A percentile compares a stretch with the other conserved stretches of the same genome.
Conservation (phyloP, 129 eudicot genomes). For the Centrapalus pauciflorus region DNA sequence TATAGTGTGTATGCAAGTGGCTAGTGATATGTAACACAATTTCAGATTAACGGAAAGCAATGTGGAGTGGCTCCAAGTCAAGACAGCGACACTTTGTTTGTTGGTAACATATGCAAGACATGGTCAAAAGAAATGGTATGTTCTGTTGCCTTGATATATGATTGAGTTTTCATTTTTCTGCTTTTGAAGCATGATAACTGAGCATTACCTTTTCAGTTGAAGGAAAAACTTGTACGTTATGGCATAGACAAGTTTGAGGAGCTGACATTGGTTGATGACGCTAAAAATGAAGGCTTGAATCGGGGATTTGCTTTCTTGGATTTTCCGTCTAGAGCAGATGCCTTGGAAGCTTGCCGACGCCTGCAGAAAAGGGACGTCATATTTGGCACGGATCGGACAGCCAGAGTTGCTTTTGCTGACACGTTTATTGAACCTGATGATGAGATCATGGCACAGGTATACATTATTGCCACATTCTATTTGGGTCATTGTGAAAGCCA, state of each 20-base stretch:
- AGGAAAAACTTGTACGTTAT: constrained; percentile 37
- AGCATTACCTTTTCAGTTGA: constrained; percentile 22
- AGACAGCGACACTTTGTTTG: constrained; percentile 45
- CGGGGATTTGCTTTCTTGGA: constrained; percentile 43
- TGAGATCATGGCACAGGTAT: constrained; percentile 45
- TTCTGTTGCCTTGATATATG: neutral
- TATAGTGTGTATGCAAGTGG: neutral
- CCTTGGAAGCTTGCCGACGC: constrained; percentile 44
- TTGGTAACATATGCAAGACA: constrained; percentile 44
- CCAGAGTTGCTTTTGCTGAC: constrained; percentile 45
- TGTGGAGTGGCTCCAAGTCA: constrained; percentile 53
- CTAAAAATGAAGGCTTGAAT: constrained; percentile 39
- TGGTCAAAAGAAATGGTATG: constrained; percentile 47
- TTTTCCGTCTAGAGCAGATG: constrained; percentile 40
- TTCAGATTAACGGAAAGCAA: constrained; percentile 45
- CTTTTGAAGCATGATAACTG: constrained; percentile 3
- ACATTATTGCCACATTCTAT: neutral
- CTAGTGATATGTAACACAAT: neutral
- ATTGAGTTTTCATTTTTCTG: neutral
- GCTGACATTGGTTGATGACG: constrained; percentile 38
- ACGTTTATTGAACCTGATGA: constrained; percentile 42
- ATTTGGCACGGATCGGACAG: constrained; percentile 42
- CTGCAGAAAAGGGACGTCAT: constrained; percentile 40
- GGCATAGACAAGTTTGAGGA: constrained; percentile 45
- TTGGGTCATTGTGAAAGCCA: too few species aligned